Evolutionary conservation across 495 filamentous ascomycete genomes (phyloP).

Genomic region (Hypoxylon perforatum): DNA sequence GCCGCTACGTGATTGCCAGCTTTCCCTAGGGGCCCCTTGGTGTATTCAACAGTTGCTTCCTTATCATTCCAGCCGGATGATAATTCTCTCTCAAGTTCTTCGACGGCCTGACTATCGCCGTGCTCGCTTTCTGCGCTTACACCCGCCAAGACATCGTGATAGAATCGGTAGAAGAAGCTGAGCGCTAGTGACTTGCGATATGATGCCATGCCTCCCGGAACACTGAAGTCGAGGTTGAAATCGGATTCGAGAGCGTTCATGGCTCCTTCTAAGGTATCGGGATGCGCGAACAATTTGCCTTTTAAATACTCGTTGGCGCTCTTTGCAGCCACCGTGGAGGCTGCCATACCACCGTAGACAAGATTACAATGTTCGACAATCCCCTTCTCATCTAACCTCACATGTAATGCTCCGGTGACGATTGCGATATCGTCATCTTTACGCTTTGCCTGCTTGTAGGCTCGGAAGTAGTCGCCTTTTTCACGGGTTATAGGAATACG

Average conservation of each 20-base stretch:
- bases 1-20: slow-evolving; percentile 88
- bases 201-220: slow-evolving; percentile 95
- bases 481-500: slow-evolving; percentile 79
- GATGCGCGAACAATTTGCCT: slow-evolving; percentile 83
- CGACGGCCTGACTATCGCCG: slow-evolving; percentile 68
- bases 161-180: slow-evolving; percentile 90
- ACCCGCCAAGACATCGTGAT: slow-evolving; percentile 70
- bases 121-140: slow-evolving; percentile 55
- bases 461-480: slow-evolving; percentile 75
- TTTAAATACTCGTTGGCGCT: slow-evolving; percentile 74
- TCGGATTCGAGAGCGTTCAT: slow-evolving; percentile 90
- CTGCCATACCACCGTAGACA: slow-evolving; percentile 91
- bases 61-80: slow-evolving; percentile 73
- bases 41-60: slow-evolving; percentile 67
- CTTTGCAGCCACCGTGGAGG: slow-evolving; percentile 84
- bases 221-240: slow-evolving; percentile 85
- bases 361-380: slow-evolving; percentile 77
- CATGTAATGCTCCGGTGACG: slow-evolving; percentile 83
- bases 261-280: slow-evolving; percentile 82
- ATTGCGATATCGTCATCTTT: slow-evolving; percentile 99
- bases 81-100: slow-evolving; percentile 74
- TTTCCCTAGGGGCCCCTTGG: slow-evolving; percentile 82
- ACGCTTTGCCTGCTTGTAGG: slow-evolving; percentile 95
- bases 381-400: slow-evolving; percentile 72
- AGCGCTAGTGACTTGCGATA: slow-evolving; percentile 92